These are phyloP conservation scores for Kazachstania africana DNA, from an alignment of 805 yeast genomes.

Conservation along the genomic window DNA sequence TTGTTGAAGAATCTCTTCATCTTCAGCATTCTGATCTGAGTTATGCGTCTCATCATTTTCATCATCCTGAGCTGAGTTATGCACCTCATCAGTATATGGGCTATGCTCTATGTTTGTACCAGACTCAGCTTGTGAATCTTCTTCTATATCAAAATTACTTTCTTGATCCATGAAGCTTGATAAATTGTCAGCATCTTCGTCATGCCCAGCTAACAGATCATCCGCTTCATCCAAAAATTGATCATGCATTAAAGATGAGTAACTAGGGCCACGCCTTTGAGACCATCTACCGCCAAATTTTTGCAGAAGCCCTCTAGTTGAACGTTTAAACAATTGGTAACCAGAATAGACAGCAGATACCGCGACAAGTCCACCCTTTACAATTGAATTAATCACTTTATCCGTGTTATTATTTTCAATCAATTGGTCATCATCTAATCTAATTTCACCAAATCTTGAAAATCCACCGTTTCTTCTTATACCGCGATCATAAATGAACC, in stretches of 20 bases:
- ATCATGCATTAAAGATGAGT: constrained; percentile 22
- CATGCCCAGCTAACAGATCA: constrained; percentile 27
- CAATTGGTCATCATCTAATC: constrained; percentile 55
- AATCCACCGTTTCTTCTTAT: constrained; percentile 70
- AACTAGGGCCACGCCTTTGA: constrained; percentile 24
- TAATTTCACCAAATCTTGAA: constrained; percentile 70
- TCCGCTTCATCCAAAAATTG: constrained; percentile 28
- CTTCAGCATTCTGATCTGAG: no score
- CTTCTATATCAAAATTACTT: constrained; percentile 27
- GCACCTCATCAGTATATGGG: constrained; percentile 1
- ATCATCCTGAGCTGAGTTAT: not conserved
- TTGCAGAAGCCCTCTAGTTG: constrained; percentile 5
- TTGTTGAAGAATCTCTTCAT: no score
- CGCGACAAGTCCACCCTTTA: constrained; percentile 42
- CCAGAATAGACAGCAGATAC: constrained; percentile 29
- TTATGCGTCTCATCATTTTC: no score
- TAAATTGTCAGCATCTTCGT: constrained; percentile 39
- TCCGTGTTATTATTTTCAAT: constrained; percentile 57
- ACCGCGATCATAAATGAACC: constrained; percentile 72
- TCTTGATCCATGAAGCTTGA: constrained; percentile 31
- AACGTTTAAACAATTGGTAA: constrained; percentile 10
- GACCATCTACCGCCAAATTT: constrained; percentile 17
- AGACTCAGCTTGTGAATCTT: constrained; percentile 9
- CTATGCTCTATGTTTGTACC: not conserved
- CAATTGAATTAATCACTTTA: constrained; percentile 44